These are phyloP conservation scores for Cladosporium sp. DNA, from an alignment of 2,329 filamentous ascomycete species.

Conservation along the genomic window DNA sequence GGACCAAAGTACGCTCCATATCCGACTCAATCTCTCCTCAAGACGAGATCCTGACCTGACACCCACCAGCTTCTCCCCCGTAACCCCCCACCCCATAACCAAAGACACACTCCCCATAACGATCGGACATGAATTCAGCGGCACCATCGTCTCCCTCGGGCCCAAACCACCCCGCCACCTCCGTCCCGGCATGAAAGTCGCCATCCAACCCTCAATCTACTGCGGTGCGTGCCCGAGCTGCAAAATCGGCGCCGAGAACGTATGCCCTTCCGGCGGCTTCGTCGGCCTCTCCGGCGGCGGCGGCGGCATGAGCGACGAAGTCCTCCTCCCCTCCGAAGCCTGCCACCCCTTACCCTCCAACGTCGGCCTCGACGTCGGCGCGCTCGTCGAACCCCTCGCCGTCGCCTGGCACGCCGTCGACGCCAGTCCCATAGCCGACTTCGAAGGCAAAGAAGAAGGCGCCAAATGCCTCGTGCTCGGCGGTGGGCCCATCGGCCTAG, in stretches of 20 bases:
- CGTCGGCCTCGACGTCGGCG: constrained; percentile 51
- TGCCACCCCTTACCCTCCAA: constrained; percentile 50
- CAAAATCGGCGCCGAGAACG: constrained; percentile 50
- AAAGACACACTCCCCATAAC: constrained; percentile 54
- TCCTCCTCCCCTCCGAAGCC: constrained; percentile 48
- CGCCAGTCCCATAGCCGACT: constrained; percentile 41
- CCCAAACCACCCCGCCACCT: constrained; percentile 32
- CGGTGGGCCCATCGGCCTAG: constrained; percentile 58
- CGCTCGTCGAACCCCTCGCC: constrained; percentile 59
- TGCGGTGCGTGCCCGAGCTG: constrained; percentile 57
- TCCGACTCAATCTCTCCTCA: not conserved
- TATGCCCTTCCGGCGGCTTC: constrained; percentile 55
- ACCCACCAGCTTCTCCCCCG: constrained; percentile 44
- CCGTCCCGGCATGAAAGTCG: constrained; percentile 53
- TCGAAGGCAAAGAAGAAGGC: constrained; percentile 31
- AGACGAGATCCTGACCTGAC: too few relatives aligned
- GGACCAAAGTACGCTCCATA: constrained; percentile 29
- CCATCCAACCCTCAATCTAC: constrained; percentile 57
- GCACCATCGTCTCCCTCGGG: constrained; percentile 57
- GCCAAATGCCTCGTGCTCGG: constrained; percentile 52
- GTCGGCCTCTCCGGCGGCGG: constrained; percentile 41
- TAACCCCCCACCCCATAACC: constrained; percentile 54
- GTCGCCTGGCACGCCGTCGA: constrained; percentile 63
- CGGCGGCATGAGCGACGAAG: constrained; percentile 53
- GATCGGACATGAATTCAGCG: constrained; percentile 63